Percentiles rank a stretch among this genome's conserved stretches.
Conservation (phyloP, 306 rosid genomes). For the Luffa aegyptiaca region DNA sequence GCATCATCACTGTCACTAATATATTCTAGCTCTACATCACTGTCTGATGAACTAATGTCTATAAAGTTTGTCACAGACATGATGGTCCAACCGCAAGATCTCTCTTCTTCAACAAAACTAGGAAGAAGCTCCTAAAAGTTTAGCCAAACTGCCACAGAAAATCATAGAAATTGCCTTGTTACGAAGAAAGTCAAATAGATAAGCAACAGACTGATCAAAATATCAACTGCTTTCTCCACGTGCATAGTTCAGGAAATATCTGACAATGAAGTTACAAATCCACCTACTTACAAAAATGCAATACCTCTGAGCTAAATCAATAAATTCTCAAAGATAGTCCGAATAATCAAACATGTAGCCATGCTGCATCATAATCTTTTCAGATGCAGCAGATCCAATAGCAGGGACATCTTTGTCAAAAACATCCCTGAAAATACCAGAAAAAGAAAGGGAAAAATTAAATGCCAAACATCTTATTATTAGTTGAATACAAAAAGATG, state of each 20-base stretch:
- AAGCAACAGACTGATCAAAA: conserved; percentile 1
- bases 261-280: conserved; percentile 31
- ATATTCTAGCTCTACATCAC: conserved; percentile 54
- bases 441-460: not conserved
- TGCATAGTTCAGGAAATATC: conserved; percentile 25
- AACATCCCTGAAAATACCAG: not conserved
- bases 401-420: not conserved
- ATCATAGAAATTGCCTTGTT: conserved; percentile 10
- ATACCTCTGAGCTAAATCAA: conserved; percentile 27
- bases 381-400: conserved; percentile 16
- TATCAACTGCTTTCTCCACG: conserved; percentile 3
- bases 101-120: conserved; percentile 22
- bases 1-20: conserved; percentile 8
- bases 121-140: conserved; percentile 24
- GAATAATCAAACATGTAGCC: conserved; percentile 34
- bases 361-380: conserved; percentile 23
- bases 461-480: not conserved
- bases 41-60: conserved; percentile 80
- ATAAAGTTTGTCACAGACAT: conserved; percentile 35
- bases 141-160: conserved; percentile 36
- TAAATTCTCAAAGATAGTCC: conserved; percentile 22
- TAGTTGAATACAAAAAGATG: not conserved
- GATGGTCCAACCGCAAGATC: conserved; percentile 17
- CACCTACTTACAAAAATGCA: conserved; percentile 31
- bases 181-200: conserved; percentile 14